Base-by-base conservation (phyloP, 257 asterid genomes). In the Marsdenia floribunda region DNA sequence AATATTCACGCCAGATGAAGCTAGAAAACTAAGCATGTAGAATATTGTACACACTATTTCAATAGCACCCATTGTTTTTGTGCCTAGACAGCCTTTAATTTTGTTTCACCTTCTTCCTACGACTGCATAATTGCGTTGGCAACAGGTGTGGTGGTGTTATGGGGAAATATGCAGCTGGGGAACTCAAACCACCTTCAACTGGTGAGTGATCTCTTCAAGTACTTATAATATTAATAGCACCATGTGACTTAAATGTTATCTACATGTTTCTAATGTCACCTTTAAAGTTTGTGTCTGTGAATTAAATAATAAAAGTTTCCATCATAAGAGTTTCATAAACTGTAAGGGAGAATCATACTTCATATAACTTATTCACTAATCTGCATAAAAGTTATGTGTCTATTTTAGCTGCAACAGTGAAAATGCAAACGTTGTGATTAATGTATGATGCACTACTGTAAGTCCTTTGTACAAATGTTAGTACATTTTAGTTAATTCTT, bases 91-190 rank as follows among this genome's bases (percentile, higher is more conserved):
- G 9, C 40, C 44, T 63, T 35, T 29, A 12, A n/a, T 63, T 33
- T 16, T 35, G 60, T 26, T 47, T 69, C 37, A 13, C 50, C 40
- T 72, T 52, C 10, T 55, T 78, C 52, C 61, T 80, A 65, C 37
- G 59, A 65, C 60, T 73, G 42, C 35, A 53, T 38, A n/a, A 11
- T 40, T 61, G 61, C 73, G 71, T 74, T 83, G 74, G 67, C 24
- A 64, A 80, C 77, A 95, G 99, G 99, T 95, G 99, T 80, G 96
- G 99, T 71, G 99, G 99, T 77, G 98, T 95, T 76, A 89, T 92
- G 97, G 99, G 99, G 74, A 95, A 90, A 81, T 95, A 95, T 82
- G 96, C 98, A n/a, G 96, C 97, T 80, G 99, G 98, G 77, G 99
- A 95, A 82, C 89, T 95, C 77, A 92, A 88, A 79, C 98, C 98